These are phyloP conservation scores for Crithidia bombi DNA, from an alignment of 208 protist species.

Conservation along the genomic window DNA sequence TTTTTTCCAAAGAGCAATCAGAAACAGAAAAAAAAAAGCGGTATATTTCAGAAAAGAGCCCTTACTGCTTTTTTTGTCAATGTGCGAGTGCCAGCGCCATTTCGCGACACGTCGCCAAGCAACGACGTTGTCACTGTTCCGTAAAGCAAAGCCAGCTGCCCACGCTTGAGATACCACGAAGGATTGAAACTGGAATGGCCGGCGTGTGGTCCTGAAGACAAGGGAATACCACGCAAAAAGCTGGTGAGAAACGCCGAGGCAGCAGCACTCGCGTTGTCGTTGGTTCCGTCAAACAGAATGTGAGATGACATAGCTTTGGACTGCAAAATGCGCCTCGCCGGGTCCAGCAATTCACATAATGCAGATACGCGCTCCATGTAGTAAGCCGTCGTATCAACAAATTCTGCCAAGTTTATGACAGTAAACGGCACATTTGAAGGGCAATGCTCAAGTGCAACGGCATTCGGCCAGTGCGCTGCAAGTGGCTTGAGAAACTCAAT, in stretches of 20 bases:
- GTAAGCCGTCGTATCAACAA: constrained; percentile 73
- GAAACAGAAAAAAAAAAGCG: too few relatives aligned
- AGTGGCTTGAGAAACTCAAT: constrained; percentile 52
- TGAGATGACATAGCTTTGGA: constrained; percentile 49
- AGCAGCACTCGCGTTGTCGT: constrained; percentile 8
- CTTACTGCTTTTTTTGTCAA: constrained; percentile 39
- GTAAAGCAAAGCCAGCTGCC: constrained; percentile 57
- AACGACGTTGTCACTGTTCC: constrained; percentile 62
- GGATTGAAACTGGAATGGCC: constrained; percentile 38
- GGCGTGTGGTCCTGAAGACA: constrained; percentile 69
- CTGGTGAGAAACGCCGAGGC: constrained; percentile 43
- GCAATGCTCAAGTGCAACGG: constrained; percentile 65
- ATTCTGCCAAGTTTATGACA: constrained; percentile 60
- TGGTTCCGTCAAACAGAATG: constrained; percentile 16
- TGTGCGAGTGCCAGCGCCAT: constrained; percentile 47
- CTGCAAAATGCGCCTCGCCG: constrained; percentile 39
- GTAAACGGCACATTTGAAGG: constrained; percentile 75
- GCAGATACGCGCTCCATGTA: constrained; percentile 74
- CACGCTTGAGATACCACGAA: constrained; percentile 58
- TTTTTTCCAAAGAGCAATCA: constrained; percentile 7
- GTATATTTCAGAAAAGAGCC: constrained; percentile 41
- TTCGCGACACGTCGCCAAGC: constrained; percentile 59
- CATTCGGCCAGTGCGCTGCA: constrained; percentile 56
- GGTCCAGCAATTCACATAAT: constrained; percentile 45
- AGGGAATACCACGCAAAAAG: constrained; percentile 65